Evolutionary conservation across 202 grass and related monocot species (phyloP).

Genomic region (Tripidium arundinaceum): DNA sequence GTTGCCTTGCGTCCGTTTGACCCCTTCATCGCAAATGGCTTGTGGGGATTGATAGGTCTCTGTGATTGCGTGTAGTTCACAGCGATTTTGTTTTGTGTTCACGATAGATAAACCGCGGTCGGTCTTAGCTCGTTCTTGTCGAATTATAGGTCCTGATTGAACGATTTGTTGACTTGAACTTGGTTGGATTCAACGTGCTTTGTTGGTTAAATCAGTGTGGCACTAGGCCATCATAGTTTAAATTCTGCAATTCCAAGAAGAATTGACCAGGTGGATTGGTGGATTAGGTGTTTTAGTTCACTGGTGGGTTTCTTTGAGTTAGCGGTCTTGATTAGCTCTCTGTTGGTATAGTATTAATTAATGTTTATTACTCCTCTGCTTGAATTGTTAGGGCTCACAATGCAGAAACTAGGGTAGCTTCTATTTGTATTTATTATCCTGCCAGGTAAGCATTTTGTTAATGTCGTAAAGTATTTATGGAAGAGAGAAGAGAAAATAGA

Average conservation of each 20-base stretch:
- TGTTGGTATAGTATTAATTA: not conserved
- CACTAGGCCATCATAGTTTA: not conserved
- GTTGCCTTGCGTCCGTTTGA: too few relatives aligned
- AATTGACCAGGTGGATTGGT: not conserved
- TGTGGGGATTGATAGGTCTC: not conserved
- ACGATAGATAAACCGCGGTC: not conserved
- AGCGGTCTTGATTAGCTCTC: not conserved
- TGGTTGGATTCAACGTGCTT: not conserved
- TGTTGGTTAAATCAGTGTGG: not conserved
- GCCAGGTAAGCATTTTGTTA: too few relatives aligned
- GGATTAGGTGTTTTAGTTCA: not conserved
- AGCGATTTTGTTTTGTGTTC: not conserved
- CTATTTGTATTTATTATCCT: not conserved
- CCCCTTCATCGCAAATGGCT: too few relatives aligned
- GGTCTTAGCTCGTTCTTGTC: not conserved
- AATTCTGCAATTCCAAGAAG: not conserved
- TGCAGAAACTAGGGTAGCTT: not conserved
- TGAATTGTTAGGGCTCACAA: not conserved
- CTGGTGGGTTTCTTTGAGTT: not conserved
- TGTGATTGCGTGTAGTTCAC: not conserved
- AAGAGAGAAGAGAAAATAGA: too few relatives aligned
- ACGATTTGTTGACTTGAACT: not conserved
- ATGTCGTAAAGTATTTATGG: too few relatives aligned
- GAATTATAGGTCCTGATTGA: not conserved
- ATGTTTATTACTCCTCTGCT: not conserved